Base-by-base conservation (phyloP, 352 stramenopile species). In the Pythium diclinum region DNA sequence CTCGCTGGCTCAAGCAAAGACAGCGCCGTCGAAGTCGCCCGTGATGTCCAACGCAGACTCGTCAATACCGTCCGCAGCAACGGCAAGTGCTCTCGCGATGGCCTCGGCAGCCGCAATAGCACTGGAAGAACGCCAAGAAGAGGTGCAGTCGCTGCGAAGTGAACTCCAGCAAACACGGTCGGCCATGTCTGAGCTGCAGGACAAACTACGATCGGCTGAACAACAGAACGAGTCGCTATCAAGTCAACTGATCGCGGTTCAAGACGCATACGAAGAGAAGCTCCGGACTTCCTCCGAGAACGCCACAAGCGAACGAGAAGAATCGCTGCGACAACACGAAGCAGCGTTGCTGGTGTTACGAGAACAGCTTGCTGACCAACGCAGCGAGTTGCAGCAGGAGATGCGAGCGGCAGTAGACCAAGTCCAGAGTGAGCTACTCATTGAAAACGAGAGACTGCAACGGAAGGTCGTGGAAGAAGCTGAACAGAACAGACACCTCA, bases 261-360 rank as follows among this genome's bases (percentile, higher is more conserved):
- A 87, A 52, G 78, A 81, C 14, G 76, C 67, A 32, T 83, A 81
- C 36, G 65, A 82, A 51, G 63, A 61, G 0, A 87, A 87, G 25
- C 56, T 83, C 11, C 56, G 75, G 28, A 61, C 61, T 49, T 69
- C 61, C 21, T 72, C 81, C 54, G 78, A 84, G 23, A 60, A 72
- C 3, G 42, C 75, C 0, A 71, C 69, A 2, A 49, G 65, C 1
- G 74, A 81, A 23, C 74, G 75, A 16, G 64, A 75, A 11, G 61
- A 70, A 13, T 46, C 75, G n/a, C 28, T 34, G 3, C 71, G 67
- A 21, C 67, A 78, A 16, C 78, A 78, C 19, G 72, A 83, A 40
- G 58, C 62, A 1, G 72, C 76, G 32, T 28, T 85, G 10, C 58
- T 74, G 36, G 67, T 75, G 0, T 60, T 81, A 7, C 74, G 77